Evolutionary conservation across 2,329 filamentous ascomycete species (phyloP).

Genomic region (Xylaria sp.): DNA sequence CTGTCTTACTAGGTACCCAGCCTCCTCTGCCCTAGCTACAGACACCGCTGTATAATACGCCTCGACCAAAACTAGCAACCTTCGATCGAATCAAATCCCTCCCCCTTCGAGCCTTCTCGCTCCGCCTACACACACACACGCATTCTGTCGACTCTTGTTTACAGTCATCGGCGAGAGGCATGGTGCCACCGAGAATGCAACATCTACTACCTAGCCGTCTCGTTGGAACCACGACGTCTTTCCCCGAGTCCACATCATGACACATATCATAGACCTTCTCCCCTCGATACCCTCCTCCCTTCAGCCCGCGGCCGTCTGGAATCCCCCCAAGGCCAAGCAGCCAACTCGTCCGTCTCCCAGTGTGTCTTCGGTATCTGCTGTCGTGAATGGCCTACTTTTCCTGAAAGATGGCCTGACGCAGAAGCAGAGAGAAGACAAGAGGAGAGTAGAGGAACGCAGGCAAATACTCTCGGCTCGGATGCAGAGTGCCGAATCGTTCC

Average conservation of each 20-base stretch:
- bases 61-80: no score
- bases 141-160: background rate
- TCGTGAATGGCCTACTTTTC: constrained; percentile 47
- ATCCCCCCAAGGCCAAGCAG: constrained; percentile 9
- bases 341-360: constrained; percentile 4
- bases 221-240: constrained; percentile 4
- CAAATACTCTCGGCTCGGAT: constrained; percentile 66
- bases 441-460: constrained; percentile 58
- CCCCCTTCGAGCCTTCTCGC: no score
- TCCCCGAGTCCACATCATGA: constrained; percentile 27
- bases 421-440: constrained; percentile 51
- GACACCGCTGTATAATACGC: no score
- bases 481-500: constrained; percentile 67
- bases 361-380: constrained; percentile 39
- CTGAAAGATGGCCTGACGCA: constrained; percentile 57
- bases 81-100: no score
- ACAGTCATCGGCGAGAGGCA: constrained; percentile 1
- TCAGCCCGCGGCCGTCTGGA: constrained; percentile 9
- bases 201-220: background rate
- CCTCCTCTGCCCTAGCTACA: no score
- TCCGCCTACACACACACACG: background rate
- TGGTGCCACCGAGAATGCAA: constrained; percentile 17
- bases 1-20: no score
- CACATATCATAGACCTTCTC: constrained; percentile 27
- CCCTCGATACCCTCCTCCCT: constrained; percentile 24